Conservation (phyloP, 352 stramenopile species). For the Paralagenidium karlingii region DNA sequence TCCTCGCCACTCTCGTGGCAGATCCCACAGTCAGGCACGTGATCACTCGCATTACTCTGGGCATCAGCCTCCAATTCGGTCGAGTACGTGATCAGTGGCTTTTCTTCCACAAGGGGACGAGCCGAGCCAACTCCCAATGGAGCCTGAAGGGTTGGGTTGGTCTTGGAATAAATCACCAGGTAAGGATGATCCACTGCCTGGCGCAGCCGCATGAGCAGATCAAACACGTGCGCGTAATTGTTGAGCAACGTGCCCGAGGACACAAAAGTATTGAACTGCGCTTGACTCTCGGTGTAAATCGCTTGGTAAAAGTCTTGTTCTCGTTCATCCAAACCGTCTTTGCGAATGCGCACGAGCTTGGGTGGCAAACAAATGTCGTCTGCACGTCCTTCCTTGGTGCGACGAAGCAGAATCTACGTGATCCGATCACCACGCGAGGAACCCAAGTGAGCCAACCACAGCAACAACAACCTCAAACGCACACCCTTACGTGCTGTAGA, state of each 20-base stretch:
- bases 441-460: slow-evolving; percentile 16
- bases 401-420: slow-evolving; percentile 88
- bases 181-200: slow-evolving; percentile 99
- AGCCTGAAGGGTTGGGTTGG: slow-evolving; percentile 44
- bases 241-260: slow-evolving; percentile 96
- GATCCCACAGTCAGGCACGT: slow-evolving; percentile 68
- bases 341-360: slow-evolving; percentile 81
- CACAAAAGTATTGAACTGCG: slow-evolving; percentile 98
- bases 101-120: slow-evolving; percentile 40
- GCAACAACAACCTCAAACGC: background rate
- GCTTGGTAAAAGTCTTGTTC: slow-evolving; percentile 99
- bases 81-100: slow-evolving; percentile 25
- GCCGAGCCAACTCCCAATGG: slow-evolving; percentile 6
- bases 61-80: slow-evolving; percentile 10
- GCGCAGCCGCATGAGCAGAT: slow-evolving; percentile 94
- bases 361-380: slow-evolving; percentile 88
- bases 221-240: slow-evolving; percentile 99
- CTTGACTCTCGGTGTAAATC: slow-evolving; percentile 95
- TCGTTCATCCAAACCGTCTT: slow-evolving; percentile 74
- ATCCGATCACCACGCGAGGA: background rate
- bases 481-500: slow-evolving; percentile 69
- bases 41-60: too few relatives aligned
- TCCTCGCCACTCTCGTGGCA: slow-evolving; percentile 90
- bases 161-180: slow-evolving; percentile 88
- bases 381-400: slow-evolving; percentile 97